Evolutionary conservation across 768 basidiomycete genomes (phyloP), one percentile per base, ranked within the genome.

Genomic region (Astraeus odoratus): DNA sequence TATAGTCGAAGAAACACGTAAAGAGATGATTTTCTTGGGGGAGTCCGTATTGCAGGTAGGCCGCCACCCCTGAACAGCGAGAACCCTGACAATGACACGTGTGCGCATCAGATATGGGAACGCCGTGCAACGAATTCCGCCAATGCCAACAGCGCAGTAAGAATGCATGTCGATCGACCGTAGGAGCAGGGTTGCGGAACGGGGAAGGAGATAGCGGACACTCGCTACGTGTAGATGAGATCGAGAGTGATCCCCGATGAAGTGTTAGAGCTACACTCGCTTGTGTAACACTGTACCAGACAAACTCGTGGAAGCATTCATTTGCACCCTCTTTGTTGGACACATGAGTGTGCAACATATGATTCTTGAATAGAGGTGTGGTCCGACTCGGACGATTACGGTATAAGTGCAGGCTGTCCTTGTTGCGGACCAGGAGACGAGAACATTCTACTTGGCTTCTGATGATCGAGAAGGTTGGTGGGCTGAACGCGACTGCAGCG

Each of bases 11-110:
- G 94, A 98, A 58, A 87, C 90, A n/a, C 74, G 92, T 47, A 91
- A 88, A 65, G 92, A 96, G 60, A 93, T 99, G 90, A 95, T 99
- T 43, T 93, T 96, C 62, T 70, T 99, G 27, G 95, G 94, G 22
- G 96, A 98, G 64, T 90, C 86, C n/a, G 85, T 95, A 25, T 69
- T 99, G 41, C 96, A 99, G 77, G 93, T 93, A 48, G 57, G 7
- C 37, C 35, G 36, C 40, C 31, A 16, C 46, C 23, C 29, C n/a
- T 44, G 15, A 50, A 22, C 19, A 24, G 18, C 48, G 46, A 38
- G 20, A 39, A 50, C 35, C 41, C 42, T 36, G 22, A 44, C 23
- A 30, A 42, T 55, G 44, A 60, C 36, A 46, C 55, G 15, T 33
- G 7, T 35, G 12, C 16, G 23, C 22, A 40, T 29, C 55, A 82